A percentile compares a stretch with the other conserved stretches of the same genome.
phyloP scores from a whole-genome alignment of 1,139 yeast species.

The Fermentozyma sake region DNA sequence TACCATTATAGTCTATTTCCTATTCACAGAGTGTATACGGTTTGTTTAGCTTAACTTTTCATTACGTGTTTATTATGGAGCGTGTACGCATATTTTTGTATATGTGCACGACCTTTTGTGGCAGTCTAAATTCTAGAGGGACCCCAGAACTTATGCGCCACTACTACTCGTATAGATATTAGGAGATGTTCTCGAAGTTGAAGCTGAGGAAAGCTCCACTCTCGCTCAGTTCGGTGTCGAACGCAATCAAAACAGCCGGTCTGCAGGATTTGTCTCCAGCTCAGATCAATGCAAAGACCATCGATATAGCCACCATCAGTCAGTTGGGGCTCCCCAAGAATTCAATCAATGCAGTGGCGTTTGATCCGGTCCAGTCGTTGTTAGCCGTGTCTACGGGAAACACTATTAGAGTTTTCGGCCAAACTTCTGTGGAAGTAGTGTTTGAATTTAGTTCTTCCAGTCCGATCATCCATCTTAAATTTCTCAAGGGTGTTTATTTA shows the following conservation, averaged over 20 bases:
- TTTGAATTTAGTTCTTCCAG: slow-evolving; percentile 49
- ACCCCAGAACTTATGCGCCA: too few relatives aligned
- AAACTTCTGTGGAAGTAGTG: slow-evolving; percentile 72
- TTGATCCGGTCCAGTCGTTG: slow-evolving; percentile 84
- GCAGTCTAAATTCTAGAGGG: too few relatives aligned
- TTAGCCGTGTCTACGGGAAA: slow-evolving; percentile 73
- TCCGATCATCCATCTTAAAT: slow-evolving; percentile 53
- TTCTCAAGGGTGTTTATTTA: slow-evolving; percentile 77
- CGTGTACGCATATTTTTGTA: slow-evolving; percentile 1
- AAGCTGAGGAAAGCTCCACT: slow-evolving; percentile 45
- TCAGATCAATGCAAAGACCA: slow-evolving; percentile 32
- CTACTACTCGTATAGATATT: too few relatives aligned
- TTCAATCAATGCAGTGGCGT: slow-evolving; percentile 60
- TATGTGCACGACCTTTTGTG: too few relatives aligned
- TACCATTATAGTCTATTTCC: too few relatives aligned
- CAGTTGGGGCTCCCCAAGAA: slow-evolving; percentile 37
- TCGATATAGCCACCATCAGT: slow-evolving; percentile 30
- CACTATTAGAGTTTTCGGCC: slow-evolving; percentile 77
- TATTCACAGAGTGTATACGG: too few relatives aligned
- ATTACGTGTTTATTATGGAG: slow-evolving; percentile 8
- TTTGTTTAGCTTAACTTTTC: slow-evolving; percentile 3
- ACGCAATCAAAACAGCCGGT: slow-evolving; percentile 48
- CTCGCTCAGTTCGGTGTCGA: slow-evolving; percentile 48
- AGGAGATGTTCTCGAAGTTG: slow-evolving; percentile 47
- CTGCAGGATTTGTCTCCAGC: slow-evolving; percentile 37